Conservation (phyloP, 1,284 basidiomycete species). For the Trametes versicolor region DNA sequence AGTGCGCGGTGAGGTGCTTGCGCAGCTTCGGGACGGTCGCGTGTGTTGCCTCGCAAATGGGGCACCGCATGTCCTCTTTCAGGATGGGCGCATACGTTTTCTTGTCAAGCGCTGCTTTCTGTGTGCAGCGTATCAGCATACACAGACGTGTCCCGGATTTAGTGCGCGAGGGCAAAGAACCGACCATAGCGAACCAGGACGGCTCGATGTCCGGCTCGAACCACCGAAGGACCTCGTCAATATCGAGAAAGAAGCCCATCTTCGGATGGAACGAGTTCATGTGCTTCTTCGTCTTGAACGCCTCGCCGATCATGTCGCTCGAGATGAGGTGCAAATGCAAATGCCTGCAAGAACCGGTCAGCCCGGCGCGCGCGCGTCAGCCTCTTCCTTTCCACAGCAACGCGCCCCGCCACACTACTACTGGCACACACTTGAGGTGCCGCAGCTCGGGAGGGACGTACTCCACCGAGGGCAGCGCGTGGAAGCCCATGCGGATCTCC, state of each 20-base stretch:
- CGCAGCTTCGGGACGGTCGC: slow-evolving; percentile 85
- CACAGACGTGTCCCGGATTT: neutral
- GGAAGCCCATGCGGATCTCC: slow-evolving; percentile 88
- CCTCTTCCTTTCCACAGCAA: neutral
- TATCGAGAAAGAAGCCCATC: slow-evolving; percentile 86
- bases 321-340: slow-evolving; percentile 91
- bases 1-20: slow-evolving; percentile 73
- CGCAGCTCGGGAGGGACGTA: slow-evolving; percentile 48
- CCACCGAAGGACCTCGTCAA: slow-evolving; percentile 81
- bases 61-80: slow-evolving; percentile 75
- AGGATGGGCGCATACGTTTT: slow-evolving; percentile 72
- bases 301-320: slow-evolving; percentile 77
- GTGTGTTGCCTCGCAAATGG: slow-evolving; percentile 67
- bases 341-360: slow-evolving; percentile 60
- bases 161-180: slow-evolving; percentile 41
- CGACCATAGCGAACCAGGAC: slow-evolving; percentile 61
- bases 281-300: slow-evolving; percentile 92
- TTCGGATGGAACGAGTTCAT: slow-evolving; percentile 94
- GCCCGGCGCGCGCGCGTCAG: slow-evolving; percentile 9
- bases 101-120: slow-evolving; percentile 64
- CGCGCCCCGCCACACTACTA: neutral
- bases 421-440: slow-evolving; percentile 30
- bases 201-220: slow-evolving; percentile 71
- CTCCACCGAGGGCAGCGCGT: slow-evolving; percentile 84
- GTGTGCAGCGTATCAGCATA: neutral